These are phyloP conservation scores for Hemileccinum impolitum DNA, from an alignment of 768 basidiomycete genomes.

Conservation along the genomic window DNA sequence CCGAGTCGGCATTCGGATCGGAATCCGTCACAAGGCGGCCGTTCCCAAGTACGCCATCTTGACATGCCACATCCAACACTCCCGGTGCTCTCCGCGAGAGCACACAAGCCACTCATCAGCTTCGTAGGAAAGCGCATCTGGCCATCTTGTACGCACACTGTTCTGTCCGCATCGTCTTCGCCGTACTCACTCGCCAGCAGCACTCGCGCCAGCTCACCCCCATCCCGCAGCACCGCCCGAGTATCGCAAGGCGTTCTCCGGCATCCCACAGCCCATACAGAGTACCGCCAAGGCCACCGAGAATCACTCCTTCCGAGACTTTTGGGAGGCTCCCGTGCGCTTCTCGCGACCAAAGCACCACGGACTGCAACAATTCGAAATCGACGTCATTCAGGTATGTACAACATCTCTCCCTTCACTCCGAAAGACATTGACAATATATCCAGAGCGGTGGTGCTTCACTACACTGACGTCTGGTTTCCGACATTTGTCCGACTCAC, in stretches of 20 bases:
- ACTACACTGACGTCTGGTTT: conserved; percentile 26
- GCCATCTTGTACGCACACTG: conserved; percentile 39
- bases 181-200: conserved; percentile 28
- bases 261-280: conserved; percentile 37
- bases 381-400: conserved; percentile 63
- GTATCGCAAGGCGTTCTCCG: conserved; percentile 47
- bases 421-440: neutral
- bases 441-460: conserved; percentile 66
- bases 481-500: neutral
- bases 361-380: conserved; percentile 53
- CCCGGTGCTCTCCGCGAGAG: conserved; percentile 37
- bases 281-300: conserved; percentile 10
- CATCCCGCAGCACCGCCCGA: conserved; percentile 71
- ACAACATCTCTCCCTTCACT: neutral
- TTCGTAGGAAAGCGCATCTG: conserved; percentile 59
- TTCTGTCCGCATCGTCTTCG: neutral
- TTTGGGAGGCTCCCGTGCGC: conserved; percentile 66
- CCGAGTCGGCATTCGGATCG: conserved; percentile 2
- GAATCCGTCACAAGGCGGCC: conserved; percentile 7
- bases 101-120: conserved; percentile 57
- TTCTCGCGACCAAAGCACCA: conserved; percentile 52
- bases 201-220: conserved; percentile 41
- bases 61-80: conserved; percentile 34
- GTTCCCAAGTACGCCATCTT: neutral
- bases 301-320: conserved; percentile 38